Percentiles rank a stretch among this genome's conserved stretches.
Evolutionary conservation across 1,139 yeast species (phyloP).

Genomic region (Casaregolazyma suthepensis): DNA sequence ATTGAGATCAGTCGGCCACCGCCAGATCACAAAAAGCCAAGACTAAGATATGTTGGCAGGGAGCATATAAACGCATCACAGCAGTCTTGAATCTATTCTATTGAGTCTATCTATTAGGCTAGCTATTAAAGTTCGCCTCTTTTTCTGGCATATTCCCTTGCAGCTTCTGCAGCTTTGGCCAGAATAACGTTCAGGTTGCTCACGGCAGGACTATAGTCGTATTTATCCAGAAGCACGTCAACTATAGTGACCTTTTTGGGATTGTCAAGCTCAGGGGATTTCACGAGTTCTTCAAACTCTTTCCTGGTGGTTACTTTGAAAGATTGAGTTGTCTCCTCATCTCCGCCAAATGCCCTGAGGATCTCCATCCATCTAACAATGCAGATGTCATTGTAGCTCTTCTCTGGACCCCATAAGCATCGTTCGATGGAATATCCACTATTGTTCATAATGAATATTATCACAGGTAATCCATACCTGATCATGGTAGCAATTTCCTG

Average conservation of each 20-base stretch:
- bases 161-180: slow-evolving; percentile 19
- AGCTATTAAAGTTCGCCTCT: slow-evolving; percentile 16
- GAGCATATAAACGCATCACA: too few species aligned
- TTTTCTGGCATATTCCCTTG: slow-evolving; percentile 22
- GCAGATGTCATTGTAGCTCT: slow-evolving; percentile 73
- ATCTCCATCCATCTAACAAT: slow-evolving; percentile 62
- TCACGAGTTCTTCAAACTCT: slow-evolving; percentile 36
- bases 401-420: slow-evolving; percentile 68
- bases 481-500: slow-evolving; percentile 64
- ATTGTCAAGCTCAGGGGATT: slow-evolving; percentile 29
- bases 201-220: slow-evolving; percentile 59
- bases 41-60: too few species aligned
- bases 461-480: slow-evolving; percentile 53
- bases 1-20: slow-evolving; percentile 5
- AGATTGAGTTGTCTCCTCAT: slow-evolving; percentile 35
- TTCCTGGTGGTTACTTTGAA: slow-evolving; percentile 32
- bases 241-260: slow-evolving; percentile 44
- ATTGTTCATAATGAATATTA: slow-evolving; percentile 68
- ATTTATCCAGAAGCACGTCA: slow-evolving; percentile 52
- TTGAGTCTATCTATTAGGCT: too few species aligned
- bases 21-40: slow-evolving; percentile 2
- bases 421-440: slow-evolving; percentile 86
- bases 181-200: slow-evolving; percentile 25
- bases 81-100: too few species aligned
- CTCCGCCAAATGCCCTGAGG: slow-evolving; percentile 64